phyloP scores from a whole-genome alignment of 495 filamentous ascomycete species.

The Penicillium bialowiezense region DNA sequence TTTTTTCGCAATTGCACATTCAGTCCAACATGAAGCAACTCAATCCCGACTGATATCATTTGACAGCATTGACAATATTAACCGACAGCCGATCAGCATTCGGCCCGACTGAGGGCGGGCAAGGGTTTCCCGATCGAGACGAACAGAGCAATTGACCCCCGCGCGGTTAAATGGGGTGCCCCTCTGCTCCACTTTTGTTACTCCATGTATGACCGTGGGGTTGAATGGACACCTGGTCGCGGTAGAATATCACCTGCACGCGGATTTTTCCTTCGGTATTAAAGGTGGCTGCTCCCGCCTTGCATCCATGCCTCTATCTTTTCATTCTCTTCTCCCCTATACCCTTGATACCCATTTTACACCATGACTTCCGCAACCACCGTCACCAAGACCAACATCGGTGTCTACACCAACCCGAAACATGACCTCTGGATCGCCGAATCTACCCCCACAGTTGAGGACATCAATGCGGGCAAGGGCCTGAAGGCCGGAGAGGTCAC shows the following conservation, averaged over 20 bases:
- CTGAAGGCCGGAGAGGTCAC: slow-evolving; percentile 81
- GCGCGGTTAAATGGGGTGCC: slow-evolving; percentile 29
- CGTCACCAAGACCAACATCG: slow-evolving; percentile 77
- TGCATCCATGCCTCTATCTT: slow-evolving; percentile 5
- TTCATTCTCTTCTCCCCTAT: slow-evolving; percentile 3
- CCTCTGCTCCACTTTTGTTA: slow-evolving; percentile 20
- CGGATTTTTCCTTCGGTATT: slow-evolving; percentile 10
- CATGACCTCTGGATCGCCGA: slow-evolving; percentile 90
- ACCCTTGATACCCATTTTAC: background rate
- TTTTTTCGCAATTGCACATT: background rate
- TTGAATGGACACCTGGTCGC: slow-evolving; percentile 1
- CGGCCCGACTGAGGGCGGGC: slow-evolving; percentile 13
- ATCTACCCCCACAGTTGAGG: slow-evolving; percentile 69
- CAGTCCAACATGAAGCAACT: background rate
- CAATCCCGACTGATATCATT: background rate
- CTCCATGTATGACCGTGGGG: slow-evolving; percentile 7
- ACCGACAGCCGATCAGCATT: slow-evolving; percentile 23
- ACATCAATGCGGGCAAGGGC: slow-evolving; percentile 64
- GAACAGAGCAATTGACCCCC: slow-evolving; percentile 13
- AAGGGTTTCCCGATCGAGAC: slow-evolving; percentile 8
- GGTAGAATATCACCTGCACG: slow-evolving; percentile 10
- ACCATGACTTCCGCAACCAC: slow-evolving; percentile 38
- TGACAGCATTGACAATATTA: slow-evolving; percentile 10
- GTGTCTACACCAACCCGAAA: slow-evolving; percentile 88
- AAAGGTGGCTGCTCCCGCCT: slow-evolving; percentile 16